Evolutionary conservation across 371 early-diverging fungal species (phyloP).

Genomic region (Coemansia sp.): DNA sequence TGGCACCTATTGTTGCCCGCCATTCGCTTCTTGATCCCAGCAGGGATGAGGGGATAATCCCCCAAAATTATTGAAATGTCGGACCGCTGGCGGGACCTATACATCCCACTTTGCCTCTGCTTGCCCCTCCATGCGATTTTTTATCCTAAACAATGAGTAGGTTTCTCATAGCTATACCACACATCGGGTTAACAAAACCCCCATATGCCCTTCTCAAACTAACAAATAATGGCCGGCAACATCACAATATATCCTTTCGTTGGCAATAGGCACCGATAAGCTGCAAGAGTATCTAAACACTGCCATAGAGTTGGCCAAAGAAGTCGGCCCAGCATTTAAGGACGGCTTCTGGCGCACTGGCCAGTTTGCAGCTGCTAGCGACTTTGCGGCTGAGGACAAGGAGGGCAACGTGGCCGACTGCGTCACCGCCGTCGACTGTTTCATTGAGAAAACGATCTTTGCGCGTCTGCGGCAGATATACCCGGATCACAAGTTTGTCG

Average conservation of each 20-base stretch:
- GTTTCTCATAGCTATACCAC: too few relatives aligned
- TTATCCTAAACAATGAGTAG: too few relatives aligned
- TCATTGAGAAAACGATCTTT: conserved; percentile 73
- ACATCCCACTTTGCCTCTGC: too few relatives aligned
- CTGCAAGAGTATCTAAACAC: conserved; percentile 31
- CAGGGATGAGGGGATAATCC: too few relatives aligned
- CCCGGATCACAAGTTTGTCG: conserved; percentile 78
- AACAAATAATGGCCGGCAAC: too few relatives aligned
- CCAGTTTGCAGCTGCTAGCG: conserved; percentile 27
- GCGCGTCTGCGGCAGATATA: conserved; percentile 58
- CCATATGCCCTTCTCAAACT: too few relatives aligned
- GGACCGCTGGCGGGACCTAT: too few relatives aligned
- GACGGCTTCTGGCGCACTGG: conserved; percentile 48
- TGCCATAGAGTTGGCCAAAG: conserved; percentile 25
- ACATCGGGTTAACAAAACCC: too few relatives aligned
- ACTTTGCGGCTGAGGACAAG: conserved; percentile 57
- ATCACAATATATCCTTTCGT: too few relatives aligned
- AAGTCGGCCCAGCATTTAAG: conserved; percentile 46
- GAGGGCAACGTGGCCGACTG: conserved; percentile 76
- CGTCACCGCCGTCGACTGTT: conserved; percentile 82
- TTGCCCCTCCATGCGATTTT: too few relatives aligned
- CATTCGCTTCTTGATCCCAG: neutral
- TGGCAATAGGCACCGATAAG: conserved; percentile 14
- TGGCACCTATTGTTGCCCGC: neutral
- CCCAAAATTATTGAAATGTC: too few relatives aligned